These are phyloP conservation scores for Vitis hybrid DNA, from an alignment of 177 flowering plant genomes.

Conservation along the genomic window DNA sequence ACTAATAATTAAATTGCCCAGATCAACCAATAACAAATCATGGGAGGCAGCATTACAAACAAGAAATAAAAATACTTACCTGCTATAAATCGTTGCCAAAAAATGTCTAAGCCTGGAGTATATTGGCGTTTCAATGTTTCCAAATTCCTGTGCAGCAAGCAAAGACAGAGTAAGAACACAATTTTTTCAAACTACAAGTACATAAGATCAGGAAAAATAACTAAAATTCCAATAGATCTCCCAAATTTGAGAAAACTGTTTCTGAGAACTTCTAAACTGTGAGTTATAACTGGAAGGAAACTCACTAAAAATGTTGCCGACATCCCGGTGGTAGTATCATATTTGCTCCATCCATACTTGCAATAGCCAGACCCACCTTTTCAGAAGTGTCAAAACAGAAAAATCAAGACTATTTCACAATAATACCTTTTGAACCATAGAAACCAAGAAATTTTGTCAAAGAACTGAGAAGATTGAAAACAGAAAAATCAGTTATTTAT, in stretches of 20 bases:
- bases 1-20: background rate
- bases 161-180: background rate
- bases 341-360: slow-evolving; percentile 97
- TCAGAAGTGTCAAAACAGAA: background rate
- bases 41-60: background rate
- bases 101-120: slow-evolving; percentile 74
- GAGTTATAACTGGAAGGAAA: slow-evolving; percentile 5
- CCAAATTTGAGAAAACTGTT: background rate
- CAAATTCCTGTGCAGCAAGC: slow-evolving; percentile 74
- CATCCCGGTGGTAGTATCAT: slow-evolving; percentile 70
- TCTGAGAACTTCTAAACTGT: background rate
- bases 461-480: too few relatives aligned
- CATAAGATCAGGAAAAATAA: background rate
- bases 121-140: slow-evolving; percentile 87
- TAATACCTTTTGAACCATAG: background rate
- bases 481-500: too few relatives aligned
- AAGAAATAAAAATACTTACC: slow-evolving; percentile 38
- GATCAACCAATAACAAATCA: too few relatives aligned
- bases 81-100: slow-evolving; percentile 69
- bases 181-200: background rate
- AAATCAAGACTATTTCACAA: background rate
- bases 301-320: slow-evolving; percentile 86
- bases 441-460: too few relatives aligned
- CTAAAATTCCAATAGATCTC: background rate
- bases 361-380: slow-evolving; percentile 97